Percentiles rank a stretch among this genome's conserved stretches.
Evolutionary conservation across 805 yeast species (phyloP).

Genomic region (Barnettozyma wickerhamii): DNA sequence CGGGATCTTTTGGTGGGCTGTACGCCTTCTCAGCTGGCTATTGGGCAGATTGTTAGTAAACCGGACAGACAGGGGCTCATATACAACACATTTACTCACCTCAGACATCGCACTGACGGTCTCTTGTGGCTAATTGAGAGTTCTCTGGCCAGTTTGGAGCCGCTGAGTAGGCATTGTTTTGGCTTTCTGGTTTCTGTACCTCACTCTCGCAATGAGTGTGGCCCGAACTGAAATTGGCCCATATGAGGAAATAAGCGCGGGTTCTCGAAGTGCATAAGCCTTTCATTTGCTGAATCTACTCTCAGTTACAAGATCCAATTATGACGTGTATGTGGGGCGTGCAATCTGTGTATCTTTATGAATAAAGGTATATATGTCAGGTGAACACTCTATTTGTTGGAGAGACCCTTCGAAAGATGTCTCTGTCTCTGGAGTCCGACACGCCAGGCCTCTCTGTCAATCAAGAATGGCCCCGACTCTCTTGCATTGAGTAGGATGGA

Average conservation of each 20-base stretch:
- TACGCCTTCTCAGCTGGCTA: background rate
- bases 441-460: constrained; percentile 39
- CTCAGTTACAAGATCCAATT: no score
- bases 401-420: constrained; percentile 6
- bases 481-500: constrained; percentile 31
- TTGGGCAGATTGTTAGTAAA: background rate
- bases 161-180: background rate
- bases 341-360: background rate
- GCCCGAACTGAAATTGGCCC: constrained; percentile 19
- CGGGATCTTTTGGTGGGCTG: background rate
- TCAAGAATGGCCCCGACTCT: constrained; percentile 11
- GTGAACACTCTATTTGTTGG: background rate
- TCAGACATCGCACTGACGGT: background rate
- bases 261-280: constrained; percentile 34
- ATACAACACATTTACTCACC: background rate
- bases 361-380: no score
- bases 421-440: constrained; percentile 9
- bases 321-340: background rate
- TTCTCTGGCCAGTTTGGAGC: background rate
- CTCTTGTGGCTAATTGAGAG: background rate
- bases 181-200: background rate
- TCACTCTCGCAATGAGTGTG: constrained; percentile 4
- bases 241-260: background rate
- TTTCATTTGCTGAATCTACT: constrained; percentile 30
- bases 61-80: no score